Conservation (phyloP, 306 rosid species). For the Cicer bijugum region DNA sequence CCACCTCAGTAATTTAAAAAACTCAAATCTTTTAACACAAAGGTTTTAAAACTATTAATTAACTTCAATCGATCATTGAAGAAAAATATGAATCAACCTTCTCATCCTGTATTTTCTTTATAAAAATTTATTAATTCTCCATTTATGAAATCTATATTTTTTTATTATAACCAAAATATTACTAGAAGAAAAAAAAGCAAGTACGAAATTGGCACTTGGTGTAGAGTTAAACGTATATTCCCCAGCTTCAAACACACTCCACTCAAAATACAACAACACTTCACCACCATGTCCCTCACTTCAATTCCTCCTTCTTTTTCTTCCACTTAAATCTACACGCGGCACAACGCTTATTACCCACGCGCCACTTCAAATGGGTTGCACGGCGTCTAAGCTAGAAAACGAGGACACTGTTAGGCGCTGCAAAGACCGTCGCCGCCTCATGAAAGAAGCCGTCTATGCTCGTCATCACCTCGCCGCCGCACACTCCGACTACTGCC, state of each 20-base stretch:
- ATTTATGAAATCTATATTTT: background rate
- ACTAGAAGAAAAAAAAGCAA: background rate
- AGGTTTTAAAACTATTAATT: no score
- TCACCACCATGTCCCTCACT: background rate
- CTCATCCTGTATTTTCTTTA: no score
- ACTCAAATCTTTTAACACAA: background rate
- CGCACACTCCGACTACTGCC: slow-evolving; percentile 92
- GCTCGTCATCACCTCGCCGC: slow-evolving; percentile 95
- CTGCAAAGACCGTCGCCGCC: slow-evolving; percentile 93
- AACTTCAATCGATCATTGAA: no score
- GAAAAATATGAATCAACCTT: no score
- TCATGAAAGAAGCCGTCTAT: slow-evolving; percentile 80
- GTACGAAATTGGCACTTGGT: slow-evolving; percentile 35
- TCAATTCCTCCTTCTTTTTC: background rate
- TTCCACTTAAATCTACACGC: slow-evolving; percentile 29
- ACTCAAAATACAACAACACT: slow-evolving; percentile 8
- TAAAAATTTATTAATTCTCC: background rate
- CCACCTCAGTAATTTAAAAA: background rate
- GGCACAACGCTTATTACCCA: background rate
- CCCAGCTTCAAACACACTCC: slow-evolving; percentile 12
- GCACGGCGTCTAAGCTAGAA: slow-evolving; percentile 86
- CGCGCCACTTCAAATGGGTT: slow-evolving; percentile 67
- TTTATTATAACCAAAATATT: background rate
- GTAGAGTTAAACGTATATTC: slow-evolving; percentile 4
- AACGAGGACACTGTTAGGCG: slow-evolving; percentile 93